phyloP scores from a whole-genome alignment of 2,329 filamentous ascomycete species.

The Phaeosphaeriaceae sp. region DNA sequence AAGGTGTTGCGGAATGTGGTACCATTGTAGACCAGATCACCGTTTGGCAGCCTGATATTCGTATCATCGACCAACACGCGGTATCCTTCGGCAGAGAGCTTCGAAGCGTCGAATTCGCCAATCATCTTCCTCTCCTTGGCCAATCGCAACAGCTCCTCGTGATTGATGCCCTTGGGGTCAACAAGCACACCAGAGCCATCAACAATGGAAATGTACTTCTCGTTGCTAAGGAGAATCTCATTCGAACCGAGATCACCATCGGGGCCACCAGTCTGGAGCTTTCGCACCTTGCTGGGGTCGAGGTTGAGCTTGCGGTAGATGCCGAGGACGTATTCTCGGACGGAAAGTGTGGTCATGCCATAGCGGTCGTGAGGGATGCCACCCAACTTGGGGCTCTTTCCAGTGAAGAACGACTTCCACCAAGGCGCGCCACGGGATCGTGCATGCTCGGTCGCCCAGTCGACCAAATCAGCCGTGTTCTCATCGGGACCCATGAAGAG shows the following conservation, averaged over 20 bases:
- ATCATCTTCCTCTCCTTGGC: constrained; percentile 92
- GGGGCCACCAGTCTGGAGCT: constrained; percentile 97
- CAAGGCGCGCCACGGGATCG: constrained; percentile 85
- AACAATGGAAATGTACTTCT: constrained; percentile 95
- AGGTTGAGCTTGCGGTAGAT: constrained; percentile 97
- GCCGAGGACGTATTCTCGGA: constrained; percentile 93
- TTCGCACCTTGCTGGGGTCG: constrained; percentile 82
- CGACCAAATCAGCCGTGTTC: constrained; percentile 95
- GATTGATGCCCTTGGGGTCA: constrained; percentile 88
- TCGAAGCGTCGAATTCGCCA: constrained; percentile 80
- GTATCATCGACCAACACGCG: constrained; percentile 90
- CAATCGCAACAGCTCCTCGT: constrained; percentile 80
- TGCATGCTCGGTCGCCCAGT: constrained; percentile 99
- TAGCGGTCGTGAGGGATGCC: constrained; percentile 96
- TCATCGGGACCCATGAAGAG: constrained; percentile 98
- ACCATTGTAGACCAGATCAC: constrained; percentile 88
- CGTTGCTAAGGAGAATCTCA: constrained; percentile 93
- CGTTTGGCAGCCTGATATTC: constrained; percentile 84
- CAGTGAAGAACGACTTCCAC: constrained; percentile 99
- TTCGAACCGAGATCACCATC: constrained; percentile 97
- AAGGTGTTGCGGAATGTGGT: constrained; percentile 97
- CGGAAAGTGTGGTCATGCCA: constrained; percentile 96
- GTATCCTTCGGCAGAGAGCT: constrained; percentile 88
- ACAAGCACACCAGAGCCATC: constrained; percentile 95
- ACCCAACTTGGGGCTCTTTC: constrained; percentile 93